phyloP scores from a whole-genome alignment of 176 grass and related monocot species.

The Alopecurus myosuroides region DNA sequence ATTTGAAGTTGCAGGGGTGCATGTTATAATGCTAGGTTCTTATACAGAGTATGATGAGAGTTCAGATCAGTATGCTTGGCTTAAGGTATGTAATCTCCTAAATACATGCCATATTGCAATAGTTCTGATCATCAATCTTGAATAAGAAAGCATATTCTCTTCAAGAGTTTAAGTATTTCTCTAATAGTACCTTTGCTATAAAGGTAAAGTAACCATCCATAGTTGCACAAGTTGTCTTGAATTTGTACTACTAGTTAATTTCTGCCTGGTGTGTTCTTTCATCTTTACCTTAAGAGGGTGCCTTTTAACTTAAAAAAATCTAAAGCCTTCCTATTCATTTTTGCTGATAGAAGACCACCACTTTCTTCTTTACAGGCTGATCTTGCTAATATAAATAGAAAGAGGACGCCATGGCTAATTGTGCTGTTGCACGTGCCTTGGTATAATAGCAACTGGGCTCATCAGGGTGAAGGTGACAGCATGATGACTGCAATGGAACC shows the following conservation, averaged over 20 bases:
- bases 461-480: conserved; percentile 67
- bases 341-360: not conserved
- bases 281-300: not conserved
- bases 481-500: conserved; percentile 81
- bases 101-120: not conserved
- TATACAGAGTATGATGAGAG: conserved; percentile 90
- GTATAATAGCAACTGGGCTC: conserved; percentile 97
- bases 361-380: conserved; percentile 53
- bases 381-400: conserved; percentile 70
- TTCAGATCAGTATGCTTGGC: conserved; percentile 93
- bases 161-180: not conserved
- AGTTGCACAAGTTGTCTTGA: not conserved
- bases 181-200: not conserved
- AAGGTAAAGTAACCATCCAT: not conserved
- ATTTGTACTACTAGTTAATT: not conserved
- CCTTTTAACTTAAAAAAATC: not conserved
- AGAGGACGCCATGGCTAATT: conserved; percentile 76
- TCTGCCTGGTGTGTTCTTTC: not conserved
- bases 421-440: conserved; percentile 73
- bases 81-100: conserved; percentile 54
- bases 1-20: conserved; percentile 62
- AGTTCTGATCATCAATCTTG: not conserved
- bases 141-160: not conserved
- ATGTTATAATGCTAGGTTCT: conserved; percentile 90
- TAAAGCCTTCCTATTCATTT: not conserved